Evolutionary conservation across 164 flowering plant species (phyloP).

Genomic region (Vitis labrusca): DNA sequence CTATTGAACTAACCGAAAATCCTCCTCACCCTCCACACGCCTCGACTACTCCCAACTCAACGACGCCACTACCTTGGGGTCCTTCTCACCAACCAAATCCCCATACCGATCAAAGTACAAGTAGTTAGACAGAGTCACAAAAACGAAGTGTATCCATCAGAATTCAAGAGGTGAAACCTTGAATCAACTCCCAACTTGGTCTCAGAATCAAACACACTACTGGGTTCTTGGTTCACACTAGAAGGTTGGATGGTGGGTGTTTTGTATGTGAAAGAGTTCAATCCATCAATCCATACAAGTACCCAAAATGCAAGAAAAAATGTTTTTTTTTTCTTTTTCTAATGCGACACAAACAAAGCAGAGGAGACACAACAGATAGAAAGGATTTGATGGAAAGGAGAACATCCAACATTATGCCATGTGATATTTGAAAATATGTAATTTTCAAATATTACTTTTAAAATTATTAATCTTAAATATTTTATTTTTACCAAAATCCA

Average conservation of each 20-base stretch:
- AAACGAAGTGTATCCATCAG: slow-evolving; percentile 43
- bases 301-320: too few relatives aligned
- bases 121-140: slow-evolving; percentile 20
- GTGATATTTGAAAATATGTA: too few relatives aligned
- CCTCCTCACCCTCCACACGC: slow-evolving; percentile 32
- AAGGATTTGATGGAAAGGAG: too few relatives aligned
- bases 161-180: slow-evolving; percentile 15
- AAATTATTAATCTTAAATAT: too few relatives aligned
- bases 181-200: slow-evolving; percentile 41
- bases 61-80: slow-evolving; percentile 43
- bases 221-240: slow-evolving; percentile 56
- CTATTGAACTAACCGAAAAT: slow-evolving; percentile 60
- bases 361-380: too few relatives aligned
- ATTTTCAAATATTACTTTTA: too few relatives aligned
- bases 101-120: slow-evolving; percentile 31
- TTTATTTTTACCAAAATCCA: background rate
- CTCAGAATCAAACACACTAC: slow-evolving; percentile 30
- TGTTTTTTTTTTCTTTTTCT: too few relatives aligned
- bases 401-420: too few relatives aligned
- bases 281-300: too few relatives aligned
- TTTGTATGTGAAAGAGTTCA: background rate
- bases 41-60: slow-evolving; percentile 36
- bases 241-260: slow-evolving; percentile 38
- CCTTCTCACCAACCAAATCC: slow-evolving; percentile 18
- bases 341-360: too few relatives aligned